These are phyloP conservation scores for Monilinia polystroma DNA, from an alignment of 2,329 filamentous ascomycete species.

Conservation along the genomic window DNA sequence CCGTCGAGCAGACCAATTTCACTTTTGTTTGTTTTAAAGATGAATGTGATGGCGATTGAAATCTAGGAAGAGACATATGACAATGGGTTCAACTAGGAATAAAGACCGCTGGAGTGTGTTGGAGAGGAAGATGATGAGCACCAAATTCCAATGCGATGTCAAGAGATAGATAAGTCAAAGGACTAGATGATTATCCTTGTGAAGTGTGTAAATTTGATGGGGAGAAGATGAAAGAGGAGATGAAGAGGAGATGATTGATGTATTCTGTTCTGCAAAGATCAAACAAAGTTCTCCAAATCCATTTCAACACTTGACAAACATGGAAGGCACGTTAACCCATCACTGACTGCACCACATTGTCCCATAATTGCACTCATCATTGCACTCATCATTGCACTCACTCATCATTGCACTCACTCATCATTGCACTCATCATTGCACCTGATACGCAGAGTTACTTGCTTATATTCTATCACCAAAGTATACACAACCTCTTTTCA, in stretches of 20 bases:
- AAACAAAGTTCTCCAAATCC: not conserved
- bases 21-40: not conserved
- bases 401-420: not conserved
- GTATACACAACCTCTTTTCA: not conserved
- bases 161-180: not conserved
- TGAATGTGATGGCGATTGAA: not conserved
- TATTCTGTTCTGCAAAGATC: not conserved
- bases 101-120: not conserved
- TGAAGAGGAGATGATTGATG: not conserved
- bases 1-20: not conserved
- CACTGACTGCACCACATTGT: not conserved
- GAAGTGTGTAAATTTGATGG: too few relatives aligned
- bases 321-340: slow-evolving; percentile 2
- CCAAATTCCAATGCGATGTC: not conserved
- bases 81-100: not conserved
- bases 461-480: not conserved
- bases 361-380: not conserved
- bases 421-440: not conserved
- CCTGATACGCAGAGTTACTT: not conserved
- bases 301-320: not conserved
- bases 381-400: too few relatives aligned
- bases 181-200: not conserved
- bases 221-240: not conserved
- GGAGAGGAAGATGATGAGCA: not conserved
- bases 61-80: not conserved